A percentile compares a stretch with the other conserved stretches of the same genome.
These are phyloP conservation scores for Trematosphaeria pertusa DNA, from an alignment of 2,329 filamentous ascomycete genomes.

Conservation along the genomic window DNA sequence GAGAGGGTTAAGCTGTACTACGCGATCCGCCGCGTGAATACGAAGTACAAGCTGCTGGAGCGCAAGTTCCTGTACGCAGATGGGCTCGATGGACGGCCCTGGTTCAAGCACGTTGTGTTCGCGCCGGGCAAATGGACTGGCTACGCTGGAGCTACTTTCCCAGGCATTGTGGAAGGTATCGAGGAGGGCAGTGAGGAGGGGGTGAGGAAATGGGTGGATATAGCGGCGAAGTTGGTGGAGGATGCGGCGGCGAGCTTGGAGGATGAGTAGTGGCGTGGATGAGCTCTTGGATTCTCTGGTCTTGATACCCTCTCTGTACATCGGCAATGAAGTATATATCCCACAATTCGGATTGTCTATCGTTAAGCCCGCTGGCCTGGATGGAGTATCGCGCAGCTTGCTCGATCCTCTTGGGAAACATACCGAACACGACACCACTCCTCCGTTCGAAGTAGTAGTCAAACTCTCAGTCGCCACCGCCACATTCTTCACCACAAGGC, in stretches of 20 bases:
- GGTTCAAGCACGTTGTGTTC: constrained; percentile 97
- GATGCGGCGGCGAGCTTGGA: constrained; percentile 46
- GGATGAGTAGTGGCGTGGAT: constrained; percentile 22
- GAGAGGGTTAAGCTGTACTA: constrained; percentile 69
- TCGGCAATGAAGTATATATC: too few relatives aligned
- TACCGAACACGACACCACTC: too few relatives aligned
- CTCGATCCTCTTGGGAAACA: too few relatives aligned
- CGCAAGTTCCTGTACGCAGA: constrained; percentile 76
- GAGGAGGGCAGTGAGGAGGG: constrained; percentile 55
- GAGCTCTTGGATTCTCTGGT: too few relatives aligned
- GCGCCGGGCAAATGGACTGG: constrained; percentile 92
- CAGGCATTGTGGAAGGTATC: constrained; percentile 68
- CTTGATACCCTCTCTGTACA: too few relatives aligned
- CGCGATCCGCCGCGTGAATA: constrained; percentile 72
- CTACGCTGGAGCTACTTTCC: constrained; percentile 77
- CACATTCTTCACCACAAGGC: too few relatives aligned
- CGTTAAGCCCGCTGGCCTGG: too few relatives aligned
- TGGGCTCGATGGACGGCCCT: constrained; percentile 79
- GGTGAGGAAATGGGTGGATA: constrained; percentile 52
- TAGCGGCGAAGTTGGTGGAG: constrained; percentile 46
- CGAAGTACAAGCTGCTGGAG: constrained; percentile 84
- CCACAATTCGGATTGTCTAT: too few relatives aligned
- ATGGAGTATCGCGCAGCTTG: too few relatives aligned
- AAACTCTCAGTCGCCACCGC: too few relatives aligned
- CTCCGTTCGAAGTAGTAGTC: too few relatives aligned